A percentile compares a stretch with the other conserved stretches of the same genome.
These are phyloP conservation scores for Apiospora aurea DNA, from an alignment of 2,329 filamentous ascomycete species.

Conservation along the genomic window DNA sequence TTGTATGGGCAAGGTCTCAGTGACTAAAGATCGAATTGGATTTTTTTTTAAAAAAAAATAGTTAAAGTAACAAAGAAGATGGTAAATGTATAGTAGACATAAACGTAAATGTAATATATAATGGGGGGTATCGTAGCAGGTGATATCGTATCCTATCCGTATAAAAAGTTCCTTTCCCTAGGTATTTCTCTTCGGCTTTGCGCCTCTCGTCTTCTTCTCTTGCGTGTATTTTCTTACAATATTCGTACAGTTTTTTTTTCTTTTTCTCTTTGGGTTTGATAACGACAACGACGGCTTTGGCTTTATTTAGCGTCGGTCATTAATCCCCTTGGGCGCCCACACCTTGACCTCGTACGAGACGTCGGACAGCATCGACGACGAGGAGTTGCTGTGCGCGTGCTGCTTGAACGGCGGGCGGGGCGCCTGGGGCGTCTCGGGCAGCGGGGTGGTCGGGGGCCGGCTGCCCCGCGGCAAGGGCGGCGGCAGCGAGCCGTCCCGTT, in stretches of 20 bases:
- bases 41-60: background rate
- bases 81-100: constrained; percentile 6
- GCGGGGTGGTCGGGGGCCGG: background rate
- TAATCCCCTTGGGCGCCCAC: background rate
- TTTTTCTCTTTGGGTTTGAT: background rate
- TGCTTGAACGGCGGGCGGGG: background rate
- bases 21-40: background rate
- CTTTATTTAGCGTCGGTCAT: background rate
- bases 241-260: background rate
- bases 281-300: background rate
- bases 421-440: background rate
- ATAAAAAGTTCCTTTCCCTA: background rate
- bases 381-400: background rate
- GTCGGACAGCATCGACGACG: constrained; percentile 17
- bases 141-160: background rate
- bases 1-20: no score
- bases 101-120: background rate
- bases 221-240: background rate
- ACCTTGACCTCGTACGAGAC: constrained; percentile 11
- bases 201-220: background rate
- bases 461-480: background rate
- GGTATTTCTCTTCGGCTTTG: background rate
- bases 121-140: constrained; percentile 8
- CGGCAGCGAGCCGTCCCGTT: background rate
- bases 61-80: background rate